Evolutionary conservation across 2,329 filamentous ascomycete species (phyloP), one percentile per base, ranked within the genome.

Genomic region (Apiospora rasikravindrae): DNA sequence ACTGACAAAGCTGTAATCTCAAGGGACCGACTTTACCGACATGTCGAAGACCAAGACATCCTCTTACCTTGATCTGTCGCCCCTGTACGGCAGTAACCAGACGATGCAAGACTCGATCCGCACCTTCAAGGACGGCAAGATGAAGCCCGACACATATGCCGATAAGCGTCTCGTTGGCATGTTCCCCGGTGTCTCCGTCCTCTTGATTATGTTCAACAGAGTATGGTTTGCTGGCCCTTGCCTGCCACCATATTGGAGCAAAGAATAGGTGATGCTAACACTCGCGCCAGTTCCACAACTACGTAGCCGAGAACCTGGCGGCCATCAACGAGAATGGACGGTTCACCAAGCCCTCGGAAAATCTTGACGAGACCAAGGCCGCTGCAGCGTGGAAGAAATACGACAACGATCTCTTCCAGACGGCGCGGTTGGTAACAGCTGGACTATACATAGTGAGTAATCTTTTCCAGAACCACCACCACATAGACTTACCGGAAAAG

Each of bases 271-370:
- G 22, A 49, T n/a, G 8, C 19, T 19, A 22, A 22, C 33, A 1
- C 42, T 83, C 92, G 77, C 92, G 77, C 19, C 88, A 91, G 42
- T 97, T 97, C 83, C 96, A 98, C 83, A 98, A 98, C 82, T 88
- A 96, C 75, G 90, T 95, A 0, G 95, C 93, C 1, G 88, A 91
- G 70, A 92, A 96, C 73, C 85, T 98, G 24, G 93, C 93, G 0
- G 84, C 88, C 22, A 96, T 98, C 82, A 98, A 98, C 77, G 95
- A 98, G 77, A 89, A 90, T 66, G 91, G 90, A 19, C 89, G 93
- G 26, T 98, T 98, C 82, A 91, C n/a, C 68, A 90, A 73, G 93
- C 94, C 0, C 78, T 84, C 0, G 81, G 84, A 0, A 74, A 24
- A 82, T 0, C 83, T 89, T 0, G 77, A 83, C 0, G 85, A 85